Percentiles rank a stretch among this genome's conserved stretches.
These are phyloP conservation scores for Penicillium sclerotigenum DNA, from an alignment of 2,329 filamentous ascomycete species.

Conservation along the genomic window DNA sequence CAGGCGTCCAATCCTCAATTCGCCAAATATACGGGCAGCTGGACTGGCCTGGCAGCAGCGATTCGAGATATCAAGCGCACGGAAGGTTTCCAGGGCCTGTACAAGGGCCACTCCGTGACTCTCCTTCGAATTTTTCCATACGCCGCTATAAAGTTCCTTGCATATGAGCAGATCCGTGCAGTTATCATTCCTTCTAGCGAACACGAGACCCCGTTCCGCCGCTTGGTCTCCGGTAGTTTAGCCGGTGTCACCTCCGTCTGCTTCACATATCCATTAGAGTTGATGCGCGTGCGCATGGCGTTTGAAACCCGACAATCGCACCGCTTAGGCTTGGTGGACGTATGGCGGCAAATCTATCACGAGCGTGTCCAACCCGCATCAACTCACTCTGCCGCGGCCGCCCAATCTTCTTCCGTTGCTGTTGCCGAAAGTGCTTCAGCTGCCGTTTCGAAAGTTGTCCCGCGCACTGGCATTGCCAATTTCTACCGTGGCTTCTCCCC, in stretches of 20 bases:
- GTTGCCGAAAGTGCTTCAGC: slow-evolving; percentile 35
- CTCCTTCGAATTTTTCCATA: slow-evolving; percentile 94
- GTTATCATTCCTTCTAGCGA: slow-evolving; percentile 67
- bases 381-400: slow-evolving; percentile 10
- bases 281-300: slow-evolving; percentile 85
- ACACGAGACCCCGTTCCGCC: slow-evolving; percentile 75
- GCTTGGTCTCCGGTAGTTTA: slow-evolving; percentile 49
- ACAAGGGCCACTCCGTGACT: slow-evolving; percentile 91
- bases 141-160: slow-evolving; percentile 94
- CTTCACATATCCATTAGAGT: slow-evolving; percentile 91
- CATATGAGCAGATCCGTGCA: slow-evolving; percentile 91
- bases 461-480: slow-evolving; percentile 71
- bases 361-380: slow-evolving; percentile 57
- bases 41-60: slow-evolving; percentile 77
- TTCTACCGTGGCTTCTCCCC: slow-evolving; percentile 94
- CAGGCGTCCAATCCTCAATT: slow-evolving; percentile 94
- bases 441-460: slow-evolving; percentile 52
- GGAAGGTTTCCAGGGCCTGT: slow-evolving; percentile 74
- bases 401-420: slow-evolving; percentile 40
- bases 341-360: slow-evolving; percentile 81
- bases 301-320: slow-evolving; percentile 83
- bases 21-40: slow-evolving; percentile 85
- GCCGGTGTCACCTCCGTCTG: slow-evolving; percentile 85
- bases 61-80: slow-evolving; percentile 76
- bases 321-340: slow-evolving; percentile 67